Evolutionary conservation across 805 yeast genomes (phyloP), one percentile per base, ranked within the genome.

Genomic region (Debaryomyces maramus): DNA sequence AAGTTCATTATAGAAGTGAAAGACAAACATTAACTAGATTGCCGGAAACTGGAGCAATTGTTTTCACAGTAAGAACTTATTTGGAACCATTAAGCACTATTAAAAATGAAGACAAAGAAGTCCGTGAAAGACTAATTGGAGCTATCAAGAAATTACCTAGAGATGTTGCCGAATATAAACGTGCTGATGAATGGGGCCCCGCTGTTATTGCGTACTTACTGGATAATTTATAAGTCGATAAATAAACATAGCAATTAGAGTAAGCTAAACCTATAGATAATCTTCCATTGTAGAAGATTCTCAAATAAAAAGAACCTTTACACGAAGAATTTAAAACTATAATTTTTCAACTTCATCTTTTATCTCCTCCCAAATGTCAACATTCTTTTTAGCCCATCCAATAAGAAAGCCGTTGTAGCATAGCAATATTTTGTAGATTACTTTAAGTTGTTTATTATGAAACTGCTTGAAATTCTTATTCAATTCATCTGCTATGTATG

Each of bases 341-440:
- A 62, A 34, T 34, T 54, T 58, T 11, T 44, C 37, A 11, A 70
- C 50, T 36, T 68, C 75, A 14, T 66, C 72, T 41, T 55, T 72
- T n/a, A 82, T 77, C 43, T 79, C 85, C 43, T 77, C 79, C 87
- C 88, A 83, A 26, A 76, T 70, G 48, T 81, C 85, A 31, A 80
- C 60, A 53, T 83, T 82, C 62, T 80, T 79, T 51, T 70, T 72
- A 4, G 86, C 85, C 88, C 88, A 83, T 40, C 75, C 77, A 21
- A 79, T 61, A 24, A 83, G 72, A 39, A 78, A 75, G 24, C 75
- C 61, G 38, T 81, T 72, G 52, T 80, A 83, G 13, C 78, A 74
- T 31, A 61, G 40, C 40, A 82, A 65, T 47, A 81, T 78, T 35
- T 66, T 66, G 44, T 71, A 70, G 36, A 82, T 69, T 32, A 78